Evolutionary conservation across 306 rosid species (phyloP).

Genomic region (Alnus rubra): DNA sequence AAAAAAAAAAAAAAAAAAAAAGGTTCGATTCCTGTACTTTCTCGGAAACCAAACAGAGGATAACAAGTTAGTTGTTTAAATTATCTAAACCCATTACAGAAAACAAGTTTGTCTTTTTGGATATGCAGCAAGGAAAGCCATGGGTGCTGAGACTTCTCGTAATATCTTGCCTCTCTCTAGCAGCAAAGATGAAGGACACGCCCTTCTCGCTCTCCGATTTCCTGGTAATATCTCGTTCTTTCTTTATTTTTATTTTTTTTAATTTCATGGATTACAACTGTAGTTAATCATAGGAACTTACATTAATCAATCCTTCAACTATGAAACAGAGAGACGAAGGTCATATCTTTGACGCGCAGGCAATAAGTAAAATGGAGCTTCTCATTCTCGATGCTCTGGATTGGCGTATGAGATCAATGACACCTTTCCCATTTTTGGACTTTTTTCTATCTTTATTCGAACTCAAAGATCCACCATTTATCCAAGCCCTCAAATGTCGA

Average conservation of each 20-base stretch:
- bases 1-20: not conserved
- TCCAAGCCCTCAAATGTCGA: constrained; percentile 48
- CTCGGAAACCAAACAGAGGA: constrained; percentile 12
- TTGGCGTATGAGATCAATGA: constrained; percentile 79
- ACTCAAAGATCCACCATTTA: constrained; percentile 39
- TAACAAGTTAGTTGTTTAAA: not conserved
- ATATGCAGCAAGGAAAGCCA: constrained; percentile 51
- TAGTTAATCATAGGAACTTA: not conserved
- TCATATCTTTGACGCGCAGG: constrained; percentile 46
- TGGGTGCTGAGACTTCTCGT: constrained; percentile 56
- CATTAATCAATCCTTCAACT: not conserved
- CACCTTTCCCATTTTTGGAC: constrained; percentile 69
- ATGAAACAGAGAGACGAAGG: constrained; percentile 53
- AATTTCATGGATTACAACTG: not conserved
- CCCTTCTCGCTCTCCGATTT: constrained; percentile 39
- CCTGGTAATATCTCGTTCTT: constrained; percentile 35
- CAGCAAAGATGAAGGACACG: constrained; percentile 68
- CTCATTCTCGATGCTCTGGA: constrained; percentile 60
- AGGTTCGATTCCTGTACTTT: not conserved
- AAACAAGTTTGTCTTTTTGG: constrained; percentile 1
- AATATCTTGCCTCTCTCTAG: constrained; percentile 59
- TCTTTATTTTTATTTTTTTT: fast-evolving
- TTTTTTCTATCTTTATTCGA: constrained; percentile 52
- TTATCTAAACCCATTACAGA: not conserved
- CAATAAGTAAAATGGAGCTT: constrained; percentile 62